phyloP scores from a whole-genome alignment of 331 rosid genomes.

The Spiraea crenata region DNA sequence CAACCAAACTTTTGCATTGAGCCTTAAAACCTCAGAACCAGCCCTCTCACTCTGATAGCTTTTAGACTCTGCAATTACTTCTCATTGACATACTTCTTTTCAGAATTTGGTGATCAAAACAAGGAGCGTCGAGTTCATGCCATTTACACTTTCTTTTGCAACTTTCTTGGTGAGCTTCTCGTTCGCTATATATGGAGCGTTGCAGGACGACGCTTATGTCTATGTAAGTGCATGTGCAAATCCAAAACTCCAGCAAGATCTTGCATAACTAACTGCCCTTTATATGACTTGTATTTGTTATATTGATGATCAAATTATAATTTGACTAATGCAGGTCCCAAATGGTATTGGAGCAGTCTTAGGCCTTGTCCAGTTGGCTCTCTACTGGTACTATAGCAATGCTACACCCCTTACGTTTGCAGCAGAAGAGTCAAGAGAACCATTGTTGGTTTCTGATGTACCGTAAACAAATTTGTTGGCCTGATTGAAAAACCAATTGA shows the following conservation, averaged over 20 bases:
- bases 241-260: slow-evolving; percentile 10
- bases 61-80: not conserved
- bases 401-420: not conserved
- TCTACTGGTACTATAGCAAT: slow-evolving; percentile 43
- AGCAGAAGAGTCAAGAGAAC: slow-evolving; percentile 39
- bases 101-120: slow-evolving; percentile 81
- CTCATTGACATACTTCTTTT: not conserved
- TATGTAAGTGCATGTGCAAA: slow-evolving; percentile 43
- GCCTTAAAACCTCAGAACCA: too few species aligned
- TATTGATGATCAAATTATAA: not conserved
- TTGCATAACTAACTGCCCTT: too few species aligned
- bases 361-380: slow-evolving; percentile 57
- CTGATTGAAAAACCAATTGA: not conserved
- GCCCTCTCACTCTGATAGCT: not conserved
- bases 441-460: slow-evolving; percentile 52
- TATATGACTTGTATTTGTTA: not conserved
- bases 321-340: slow-evolving; percentile 43
- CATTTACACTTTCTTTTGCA: slow-evolving; percentile 75
- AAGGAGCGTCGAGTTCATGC: slow-evolving; percentile 81
- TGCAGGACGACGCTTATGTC: slow-evolving; percentile 54
- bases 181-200: slow-evolving; percentile 59
- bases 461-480: slow-evolving; percentile 7
- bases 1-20: too few species aligned
- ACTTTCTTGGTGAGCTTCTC: slow-evolving; percentile 79
- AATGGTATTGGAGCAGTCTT: slow-evolving; percentile 77